phyloP scores from a whole-genome alignment of 169 alveolate genomes.

The Toxoplasma gondii region DNA sequence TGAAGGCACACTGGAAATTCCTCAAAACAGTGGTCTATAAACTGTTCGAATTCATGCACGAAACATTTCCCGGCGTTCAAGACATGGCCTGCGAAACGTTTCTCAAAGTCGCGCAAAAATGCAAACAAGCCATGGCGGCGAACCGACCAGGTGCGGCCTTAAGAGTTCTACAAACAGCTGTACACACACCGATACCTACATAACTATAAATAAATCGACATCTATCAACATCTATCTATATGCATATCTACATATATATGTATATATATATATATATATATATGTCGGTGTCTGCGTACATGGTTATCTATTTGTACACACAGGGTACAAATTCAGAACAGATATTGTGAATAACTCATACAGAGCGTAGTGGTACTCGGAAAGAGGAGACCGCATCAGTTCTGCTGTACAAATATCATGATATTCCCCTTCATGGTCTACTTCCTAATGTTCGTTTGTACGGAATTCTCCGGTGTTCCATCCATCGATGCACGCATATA shows the following conservation, averaged over 20 bases:
- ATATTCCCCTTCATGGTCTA: no score
- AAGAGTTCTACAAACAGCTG: not conserved
- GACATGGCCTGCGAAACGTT: slow-evolving; percentile 99
- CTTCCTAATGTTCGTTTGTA: no score
- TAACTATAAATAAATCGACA: not conserved
- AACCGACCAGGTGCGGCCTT: slow-evolving; percentile 72
- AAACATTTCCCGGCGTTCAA: slow-evolving; percentile 98
- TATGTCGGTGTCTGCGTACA: not conserved
- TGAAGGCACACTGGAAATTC: slow-evolving; percentile 96
- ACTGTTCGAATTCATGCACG: slow-evolving; percentile 99
- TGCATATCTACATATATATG: not conserved
- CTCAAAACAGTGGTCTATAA: slow-evolving; percentile 97
- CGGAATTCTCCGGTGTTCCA: no score
- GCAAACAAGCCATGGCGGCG: slow-evolving; percentile 89
- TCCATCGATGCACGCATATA: no score
- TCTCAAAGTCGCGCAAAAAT: slow-evolving; percentile 92
- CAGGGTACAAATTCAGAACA: no score
- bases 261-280: not conserved
- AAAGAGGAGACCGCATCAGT: no score
- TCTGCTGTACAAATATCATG: no score
- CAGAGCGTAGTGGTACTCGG: no score
- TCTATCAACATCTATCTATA: not conserved
- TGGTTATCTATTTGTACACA: no score
- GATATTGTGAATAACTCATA: no score
- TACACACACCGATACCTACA: not conserved